These are phyloP conservation scores for Letharia columbiana DNA, from an alignment of 495 filamentous ascomycete species.

Conservation along the genomic window DNA sequence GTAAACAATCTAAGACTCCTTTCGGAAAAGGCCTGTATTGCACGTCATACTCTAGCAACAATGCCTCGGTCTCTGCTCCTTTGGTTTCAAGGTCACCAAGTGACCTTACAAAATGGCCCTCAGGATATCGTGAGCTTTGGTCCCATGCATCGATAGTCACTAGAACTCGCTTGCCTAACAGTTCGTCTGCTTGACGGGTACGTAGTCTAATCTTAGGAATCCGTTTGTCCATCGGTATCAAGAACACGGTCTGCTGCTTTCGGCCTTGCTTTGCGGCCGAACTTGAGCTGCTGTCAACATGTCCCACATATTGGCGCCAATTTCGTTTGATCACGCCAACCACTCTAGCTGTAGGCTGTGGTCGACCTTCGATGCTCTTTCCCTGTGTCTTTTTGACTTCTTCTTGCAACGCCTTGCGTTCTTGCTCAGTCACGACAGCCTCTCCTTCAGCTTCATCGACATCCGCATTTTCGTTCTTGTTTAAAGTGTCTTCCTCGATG, in stretches of 20 bases:
- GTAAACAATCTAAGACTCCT: slow-evolving; percentile 85
- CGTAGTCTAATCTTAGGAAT: slow-evolving; percentile 91
- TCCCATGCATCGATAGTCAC: slow-evolving; percentile 96
- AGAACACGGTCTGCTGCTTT: slow-evolving; percentile 83
- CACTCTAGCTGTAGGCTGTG: slow-evolving; percentile 86
- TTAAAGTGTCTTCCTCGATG: slow-evolving; percentile 86
- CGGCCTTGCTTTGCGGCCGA: slow-evolving; percentile 60
- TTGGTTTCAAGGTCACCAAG: slow-evolving; percentile 91
- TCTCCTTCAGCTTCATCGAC: slow-evolving; percentile 64
- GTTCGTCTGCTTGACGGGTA: slow-evolving; percentile 77
- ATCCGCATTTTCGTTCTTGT: slow-evolving; percentile 86
- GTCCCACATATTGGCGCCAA: slow-evolving; percentile 96
- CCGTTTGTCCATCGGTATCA: slow-evolving; percentile 94
- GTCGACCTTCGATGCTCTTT: slow-evolving; percentile 63
- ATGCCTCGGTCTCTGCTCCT: slow-evolving; percentile 88
- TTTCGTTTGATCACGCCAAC: slow-evolving; percentile 91
- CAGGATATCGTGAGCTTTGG: slow-evolving; percentile 79
- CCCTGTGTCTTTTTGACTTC: slow-evolving; percentile 81
- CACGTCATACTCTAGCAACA: slow-evolving; percentile 91
- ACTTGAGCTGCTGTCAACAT: slow-evolving; percentile 80
- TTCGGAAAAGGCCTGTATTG: slow-evolving; percentile 97
- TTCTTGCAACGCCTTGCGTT: slow-evolving; percentile 76
- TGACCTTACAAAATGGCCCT: slow-evolving; percentile 88
- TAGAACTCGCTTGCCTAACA: slow-evolving; percentile 86
- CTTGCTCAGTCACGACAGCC: slow-evolving; percentile 71